Base-by-base conservation (phyloP, 2,329 filamentous ascomycete genomes). In the Cytospora chrysosperma region DNA sequence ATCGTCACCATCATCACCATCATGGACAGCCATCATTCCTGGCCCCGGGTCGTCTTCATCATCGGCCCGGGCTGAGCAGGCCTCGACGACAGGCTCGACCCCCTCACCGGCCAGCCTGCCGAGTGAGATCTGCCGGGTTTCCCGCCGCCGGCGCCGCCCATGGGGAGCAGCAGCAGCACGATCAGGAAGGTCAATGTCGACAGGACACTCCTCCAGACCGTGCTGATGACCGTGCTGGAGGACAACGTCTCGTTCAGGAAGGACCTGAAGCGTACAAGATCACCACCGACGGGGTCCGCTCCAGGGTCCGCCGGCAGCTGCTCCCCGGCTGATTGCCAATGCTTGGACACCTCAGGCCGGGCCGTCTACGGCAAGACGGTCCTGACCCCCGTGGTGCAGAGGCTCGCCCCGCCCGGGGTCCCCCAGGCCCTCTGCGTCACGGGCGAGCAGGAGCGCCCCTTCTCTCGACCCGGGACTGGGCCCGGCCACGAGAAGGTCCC, bases 281-380 rank as follows among this genome's bases (percentile, higher is more conserved):
- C 4, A 56, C 49, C 1, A 28, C 56, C 2, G 63, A 67, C 8
- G 54, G 43, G 17, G 75, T 69, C 1, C 51, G 73, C 24, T 78
- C 75, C 21, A 60, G 61, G 13, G 71, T 77, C n/a, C 70, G 77
- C 7, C 73, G 68, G 30, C 77, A 79, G 60, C 67, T 74, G 21
- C 63, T 78, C 3, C 78, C 78, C 0, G 58, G 71, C 1, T 71
- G n/a, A n/a, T n/a, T 73, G 40, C 64, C 69, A 24, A 63, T 72
- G 5, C n/a, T 56, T 80, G 5, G 78, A 81, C 64, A 77, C 77
- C 0, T 70, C 73, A 10, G 72, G 72, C 19, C 69, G 75, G 13
- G 73, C 73, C 28, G 71, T 80, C 13, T 80, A 76, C 58, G 77
- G 77, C 24, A 78, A 77, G 65, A 78, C 77, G 1, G 69, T 70